Conservation (phyloP, 768 basidiomycete species). For the Plicaturopsis crispa region DNA sequence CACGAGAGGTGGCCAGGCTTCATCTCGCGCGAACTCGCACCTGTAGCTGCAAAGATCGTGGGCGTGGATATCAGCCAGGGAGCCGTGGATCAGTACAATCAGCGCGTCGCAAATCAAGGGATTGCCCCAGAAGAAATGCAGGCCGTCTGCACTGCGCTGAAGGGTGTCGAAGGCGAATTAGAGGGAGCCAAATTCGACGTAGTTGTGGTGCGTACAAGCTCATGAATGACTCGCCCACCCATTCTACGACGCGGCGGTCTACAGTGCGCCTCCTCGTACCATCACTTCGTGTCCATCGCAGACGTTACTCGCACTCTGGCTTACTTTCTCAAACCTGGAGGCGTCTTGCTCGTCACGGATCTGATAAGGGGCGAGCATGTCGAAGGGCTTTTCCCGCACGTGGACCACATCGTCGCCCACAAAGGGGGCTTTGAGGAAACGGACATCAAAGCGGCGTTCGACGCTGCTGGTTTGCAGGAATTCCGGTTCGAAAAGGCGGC, state of each 20-base stretch:
- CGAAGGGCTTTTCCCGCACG: conserved; percentile 19
- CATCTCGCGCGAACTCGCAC: conserved; percentile 52
- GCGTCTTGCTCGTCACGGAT: conserved; percentile 53
- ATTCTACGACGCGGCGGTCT: no score
- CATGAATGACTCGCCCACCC: no score
- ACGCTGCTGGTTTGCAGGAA: conserved; percentile 40
- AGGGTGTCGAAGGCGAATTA: conserved; percentile 39
- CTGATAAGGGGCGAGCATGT: conserved; percentile 24
- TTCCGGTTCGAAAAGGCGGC: conserved; percentile 30
- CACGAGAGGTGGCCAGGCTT: conserved; percentile 34
- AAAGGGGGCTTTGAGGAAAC: conserved; percentile 42
- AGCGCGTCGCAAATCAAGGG: conserved; percentile 49
- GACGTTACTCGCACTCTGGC: conserved; percentile 45
- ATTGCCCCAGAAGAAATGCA: conserved; percentile 59
- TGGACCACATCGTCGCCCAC: conserved; percentile 47
- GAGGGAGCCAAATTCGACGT: conserved; percentile 57
- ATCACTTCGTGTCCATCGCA: conserved; percentile 48
- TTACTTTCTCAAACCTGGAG: conserved; percentile 54
- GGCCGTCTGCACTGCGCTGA: conserved; percentile 46
- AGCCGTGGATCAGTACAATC: conserved; percentile 56
- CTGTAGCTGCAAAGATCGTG: conserved; percentile 53
- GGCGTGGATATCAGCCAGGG: conserved; percentile 73
- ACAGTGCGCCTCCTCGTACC: conserved; percentile 60
- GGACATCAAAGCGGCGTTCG: conserved; percentile 43
- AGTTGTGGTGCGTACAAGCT: conserved; percentile 46